Conservation (phyloP, 352 stramenopile species). For the Globisporangium perplexum region DNA sequence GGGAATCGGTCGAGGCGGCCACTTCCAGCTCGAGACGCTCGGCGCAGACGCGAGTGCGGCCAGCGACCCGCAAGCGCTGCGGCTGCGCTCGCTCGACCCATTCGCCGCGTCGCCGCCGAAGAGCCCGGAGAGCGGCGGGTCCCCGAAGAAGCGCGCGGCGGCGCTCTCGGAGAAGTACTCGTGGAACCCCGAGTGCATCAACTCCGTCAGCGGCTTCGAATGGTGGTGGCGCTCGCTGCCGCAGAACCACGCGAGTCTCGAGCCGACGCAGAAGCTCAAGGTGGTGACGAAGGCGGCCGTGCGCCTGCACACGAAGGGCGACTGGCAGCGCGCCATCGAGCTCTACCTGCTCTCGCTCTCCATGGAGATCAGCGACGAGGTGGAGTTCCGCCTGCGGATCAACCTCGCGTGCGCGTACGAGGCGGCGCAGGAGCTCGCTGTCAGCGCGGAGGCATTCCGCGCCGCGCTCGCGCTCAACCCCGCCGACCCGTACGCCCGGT, state of each 20-base stretch:
- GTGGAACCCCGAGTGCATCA: conserved; percentile 71
- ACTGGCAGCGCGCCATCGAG: conserved; percentile 55
- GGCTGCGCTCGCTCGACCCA: conserved; percentile 19
- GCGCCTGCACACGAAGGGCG: conserved; percentile 51
- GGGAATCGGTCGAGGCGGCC: conserved; percentile 4
- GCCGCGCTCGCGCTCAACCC: conserved; percentile 36
- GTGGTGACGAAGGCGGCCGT: conserved; percentile 75
- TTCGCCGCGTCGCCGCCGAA: conserved; percentile 25
- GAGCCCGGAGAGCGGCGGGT: conserved; percentile 15
- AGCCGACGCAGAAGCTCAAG: conserved; percentile 73
- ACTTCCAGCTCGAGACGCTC: conserved; percentile 3
- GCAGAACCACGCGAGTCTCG: conserved; percentile 47
- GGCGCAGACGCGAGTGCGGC: not conserved
- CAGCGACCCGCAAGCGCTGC: not conserved
- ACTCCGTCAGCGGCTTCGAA: conserved; percentile 71
- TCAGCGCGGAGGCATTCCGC: conserved; percentile 36
- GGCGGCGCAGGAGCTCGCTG: conserved; percentile 26
- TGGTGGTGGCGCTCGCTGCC: conserved; percentile 80
- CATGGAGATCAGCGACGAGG: conserved; percentile 45
- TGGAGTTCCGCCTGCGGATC: conserved; percentile 56
- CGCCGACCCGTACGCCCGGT: conserved; percentile 46
- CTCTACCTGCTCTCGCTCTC: conserved; percentile 62
- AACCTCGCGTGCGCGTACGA: conserved; percentile 68
- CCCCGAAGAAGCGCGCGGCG: conserved; percentile 25
- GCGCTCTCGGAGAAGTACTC: conserved; percentile 52